Conservation (phyloP, 2,329 filamentous ascomycete genomes). For the Arachnomyces sp. region DNA sequence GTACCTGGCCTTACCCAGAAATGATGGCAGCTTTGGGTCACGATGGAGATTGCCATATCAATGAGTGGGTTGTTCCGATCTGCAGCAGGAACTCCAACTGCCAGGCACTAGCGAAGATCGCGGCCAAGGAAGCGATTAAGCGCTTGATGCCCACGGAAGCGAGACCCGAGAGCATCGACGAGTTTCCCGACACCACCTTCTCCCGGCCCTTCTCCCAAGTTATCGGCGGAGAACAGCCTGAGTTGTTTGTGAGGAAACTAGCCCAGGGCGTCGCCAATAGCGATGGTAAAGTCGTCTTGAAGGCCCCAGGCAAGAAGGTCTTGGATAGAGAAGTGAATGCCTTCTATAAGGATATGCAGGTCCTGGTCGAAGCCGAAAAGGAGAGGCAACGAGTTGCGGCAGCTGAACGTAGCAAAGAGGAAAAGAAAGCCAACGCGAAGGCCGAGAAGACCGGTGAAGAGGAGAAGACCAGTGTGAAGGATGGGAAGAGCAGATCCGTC, state of each 20-base stretch:
- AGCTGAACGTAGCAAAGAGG: no score
- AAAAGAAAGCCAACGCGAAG: no score
- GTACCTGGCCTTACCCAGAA: constrained; percentile 14
- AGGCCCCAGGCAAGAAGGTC: no score
- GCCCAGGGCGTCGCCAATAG: constrained; percentile 7
- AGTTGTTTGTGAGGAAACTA: constrained; percentile 8
- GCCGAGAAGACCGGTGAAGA: no score
- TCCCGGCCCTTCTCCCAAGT: constrained; percentile 3
- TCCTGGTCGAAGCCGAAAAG: neutral
- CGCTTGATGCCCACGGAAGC: constrained; percentile 1
- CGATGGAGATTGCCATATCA: constrained; percentile 14
- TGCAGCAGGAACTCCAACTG: constrained; percentile 13
- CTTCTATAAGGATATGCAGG: neutral
- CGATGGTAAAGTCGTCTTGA: neutral
- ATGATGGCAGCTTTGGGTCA: constrained; percentile 10
- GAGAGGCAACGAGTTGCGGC: no score
- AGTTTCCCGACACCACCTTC: constrained; percentile 8
- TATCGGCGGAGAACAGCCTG: constrained; percentile 7
- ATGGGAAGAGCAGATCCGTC: no score
- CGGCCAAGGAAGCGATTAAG: constrained; percentile 13
- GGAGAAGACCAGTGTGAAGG: no score
- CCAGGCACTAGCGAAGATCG: constrained; percentile 14
- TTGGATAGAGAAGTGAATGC: neutral
- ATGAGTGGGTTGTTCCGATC: constrained; percentile 17
- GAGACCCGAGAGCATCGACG: constrained; percentile 9